These are phyloP conservation scores for Strobilomyces echinocephalus DNA, from an alignment of 768 basidiomycete species.

Conservation along the genomic window DNA sequence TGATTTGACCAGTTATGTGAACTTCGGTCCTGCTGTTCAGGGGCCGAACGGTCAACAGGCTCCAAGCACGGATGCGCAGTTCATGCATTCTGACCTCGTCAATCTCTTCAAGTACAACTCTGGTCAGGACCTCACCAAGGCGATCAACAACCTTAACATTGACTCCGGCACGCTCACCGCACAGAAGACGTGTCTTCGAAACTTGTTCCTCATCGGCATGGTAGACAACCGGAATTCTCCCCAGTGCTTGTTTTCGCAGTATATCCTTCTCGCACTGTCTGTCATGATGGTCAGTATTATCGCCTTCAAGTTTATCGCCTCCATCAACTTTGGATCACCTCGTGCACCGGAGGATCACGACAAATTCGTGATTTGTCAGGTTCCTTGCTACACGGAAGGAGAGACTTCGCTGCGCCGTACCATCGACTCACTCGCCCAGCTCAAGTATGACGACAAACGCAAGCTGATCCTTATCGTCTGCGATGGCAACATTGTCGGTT, in stretches of 20 bases:
- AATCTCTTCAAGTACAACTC: conserved; percentile 71
- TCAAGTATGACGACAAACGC: conserved; percentile 98
- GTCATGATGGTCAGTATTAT: conserved; percentile 92
- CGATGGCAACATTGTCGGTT: conserved; percentile 94
- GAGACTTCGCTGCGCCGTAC: conserved; percentile 79
- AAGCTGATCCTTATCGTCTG: conserved; percentile 47
- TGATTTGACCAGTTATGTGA: conserved; percentile 79
- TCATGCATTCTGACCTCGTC: conserved; percentile 69
- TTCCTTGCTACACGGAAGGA: conserved; percentile 98
- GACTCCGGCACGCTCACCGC: conserved; percentile 41
- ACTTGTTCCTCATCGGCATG: conserved; percentile 87
- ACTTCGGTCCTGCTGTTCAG: conserved; percentile 53
- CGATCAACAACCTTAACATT: conserved; percentile 57
- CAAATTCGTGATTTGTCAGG: conserved; percentile 97
- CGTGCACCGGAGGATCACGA: conserved; percentile 92
- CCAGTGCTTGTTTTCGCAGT: conserved; percentile 87
- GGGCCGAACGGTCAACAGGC: conserved; percentile 48
- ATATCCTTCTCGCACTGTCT: conserved; percentile 86
- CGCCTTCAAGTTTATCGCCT: conserved; percentile 93
- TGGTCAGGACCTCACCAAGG: conserved; percentile 79
- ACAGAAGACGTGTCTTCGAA: conserved; percentile 87
- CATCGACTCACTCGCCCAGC: conserved; percentile 88
- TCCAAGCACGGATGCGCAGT: conserved; percentile 44
- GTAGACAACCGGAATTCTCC: conserved; percentile 88
- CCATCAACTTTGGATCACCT: conserved; percentile 76